A percentile compares a stretch with the other conserved stretches of the same genome.
These are phyloP conservation scores for Basipetospora chlamydospora DNA, from an alignment of 2,329 filamentous ascomycete genomes.

Conservation along the genomic window DNA sequence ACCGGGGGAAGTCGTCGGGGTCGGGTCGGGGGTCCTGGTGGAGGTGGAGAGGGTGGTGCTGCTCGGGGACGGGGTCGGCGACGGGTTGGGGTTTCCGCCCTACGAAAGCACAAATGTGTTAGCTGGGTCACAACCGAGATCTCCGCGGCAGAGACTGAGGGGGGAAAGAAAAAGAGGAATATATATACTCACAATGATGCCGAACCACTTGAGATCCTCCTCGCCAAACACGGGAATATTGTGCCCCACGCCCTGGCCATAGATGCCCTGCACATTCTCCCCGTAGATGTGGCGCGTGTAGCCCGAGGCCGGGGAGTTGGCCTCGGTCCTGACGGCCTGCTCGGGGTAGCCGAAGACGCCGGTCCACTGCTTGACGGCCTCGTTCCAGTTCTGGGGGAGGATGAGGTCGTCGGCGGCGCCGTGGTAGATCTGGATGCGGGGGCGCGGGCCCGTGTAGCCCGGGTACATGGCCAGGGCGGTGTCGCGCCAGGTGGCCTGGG, in stretches of 20 bases:
- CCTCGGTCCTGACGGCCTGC: conserved; percentile 13
- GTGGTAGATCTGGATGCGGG: conserved; percentile 44
- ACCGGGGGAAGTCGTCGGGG: not conserved
- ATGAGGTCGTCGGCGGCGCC: conserved; percentile 3
- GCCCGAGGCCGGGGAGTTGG: conserved; percentile 12
- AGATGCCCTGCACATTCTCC: conserved; percentile 17
- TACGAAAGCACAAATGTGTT: too few relatives aligned
- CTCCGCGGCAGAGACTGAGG: too few relatives aligned
- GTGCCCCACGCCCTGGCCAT: conserved; percentile 19
- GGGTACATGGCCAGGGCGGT: conserved; percentile 29
- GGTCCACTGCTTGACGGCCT: conserved; percentile 13
- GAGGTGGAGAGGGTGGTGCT: not conserved
- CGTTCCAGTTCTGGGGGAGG: conserved; percentile 7
- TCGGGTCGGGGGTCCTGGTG: not conserved
- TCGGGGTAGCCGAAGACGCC: conserved; percentile 8
- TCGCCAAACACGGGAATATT: conserved; percentile 14
- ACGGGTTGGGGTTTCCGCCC: too few relatives aligned
- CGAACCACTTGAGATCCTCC: conserved; percentile 10
- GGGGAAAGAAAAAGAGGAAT: too few relatives aligned
- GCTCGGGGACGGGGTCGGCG: too few relatives aligned
- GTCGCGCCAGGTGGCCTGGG: conserved; percentile 18
- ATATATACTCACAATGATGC: too few relatives aligned
- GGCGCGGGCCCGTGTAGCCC: conserved; percentile 32
- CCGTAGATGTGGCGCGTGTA: too few relatives aligned
- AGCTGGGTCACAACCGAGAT: too few relatives aligned